A percentile compares a stretch with the other conserved stretches of the same genome.
phyloP scores from a whole-genome alignment of 2,329 filamentous ascomycete species.

The Epichloe baconii region DNA sequence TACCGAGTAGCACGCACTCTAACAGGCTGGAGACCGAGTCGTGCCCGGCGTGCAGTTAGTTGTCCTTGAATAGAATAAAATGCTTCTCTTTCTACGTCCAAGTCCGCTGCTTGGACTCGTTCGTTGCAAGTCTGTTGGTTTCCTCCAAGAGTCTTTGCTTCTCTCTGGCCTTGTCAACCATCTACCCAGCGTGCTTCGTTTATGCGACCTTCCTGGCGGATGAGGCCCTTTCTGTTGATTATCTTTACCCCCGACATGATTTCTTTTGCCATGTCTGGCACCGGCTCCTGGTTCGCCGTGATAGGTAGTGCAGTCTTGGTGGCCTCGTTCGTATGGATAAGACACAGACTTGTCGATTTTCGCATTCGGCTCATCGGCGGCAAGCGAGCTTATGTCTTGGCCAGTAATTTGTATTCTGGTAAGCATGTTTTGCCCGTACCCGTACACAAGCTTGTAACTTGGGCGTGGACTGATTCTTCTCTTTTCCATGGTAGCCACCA shows the following conservation, averaged over 20 bases:
- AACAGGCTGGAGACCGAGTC: background rate
- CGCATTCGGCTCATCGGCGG: conserved; percentile 20
- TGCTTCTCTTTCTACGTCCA: background rate
- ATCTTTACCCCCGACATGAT: background rate
- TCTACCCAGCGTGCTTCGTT: background rate
- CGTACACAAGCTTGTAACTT: too few relatives aligned
- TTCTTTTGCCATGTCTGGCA: background rate
- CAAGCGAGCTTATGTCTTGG: conserved; percentile 19
- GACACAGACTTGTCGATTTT: conserved; percentile 12
- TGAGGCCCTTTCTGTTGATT: background rate
- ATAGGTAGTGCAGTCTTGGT: conserved; percentile 4
- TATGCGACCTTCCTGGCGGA: background rate
- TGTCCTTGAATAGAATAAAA: too few relatives aligned
- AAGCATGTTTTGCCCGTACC: conserved; percentile 2
- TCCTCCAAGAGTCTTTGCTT: background rate
- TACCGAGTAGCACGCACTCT: too few relatives aligned
- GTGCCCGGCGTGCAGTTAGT: background rate
- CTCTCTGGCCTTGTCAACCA: background rate
- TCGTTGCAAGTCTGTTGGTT: background rate
- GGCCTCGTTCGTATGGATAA: conserved; percentile 11
- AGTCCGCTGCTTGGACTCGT: background rate
- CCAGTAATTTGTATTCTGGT: conserved; percentile 22
- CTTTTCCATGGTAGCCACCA: conserved; percentile 7
- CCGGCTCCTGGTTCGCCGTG: background rate
- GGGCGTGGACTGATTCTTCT: background rate